Conservation (phyloP, 495 filamentous ascomycete genomes). For the Evernia prunastri region DNA sequence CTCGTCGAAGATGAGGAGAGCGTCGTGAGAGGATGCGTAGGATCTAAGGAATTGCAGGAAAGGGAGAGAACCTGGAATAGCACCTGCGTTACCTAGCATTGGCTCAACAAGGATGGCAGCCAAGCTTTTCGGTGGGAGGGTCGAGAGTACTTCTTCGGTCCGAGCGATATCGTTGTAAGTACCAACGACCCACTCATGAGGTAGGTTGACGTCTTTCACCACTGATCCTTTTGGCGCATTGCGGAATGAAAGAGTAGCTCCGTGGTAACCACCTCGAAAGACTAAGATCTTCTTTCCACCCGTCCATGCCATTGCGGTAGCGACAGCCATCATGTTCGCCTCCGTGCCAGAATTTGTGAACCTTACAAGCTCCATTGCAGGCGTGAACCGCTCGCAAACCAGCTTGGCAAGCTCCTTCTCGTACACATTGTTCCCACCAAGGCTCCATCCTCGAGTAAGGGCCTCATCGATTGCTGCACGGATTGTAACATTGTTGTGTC, state of each 20-base stretch:
- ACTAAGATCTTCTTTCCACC: constrained; percentile 31
- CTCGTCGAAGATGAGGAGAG: constrained; percentile 57
- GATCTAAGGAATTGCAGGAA: constrained; percentile 42
- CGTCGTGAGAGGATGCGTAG: constrained; percentile 33
- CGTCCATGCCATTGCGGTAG: constrained; percentile 30
- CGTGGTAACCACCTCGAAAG: constrained; percentile 32
- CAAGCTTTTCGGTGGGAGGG: constrained; percentile 29
- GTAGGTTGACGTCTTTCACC: constrained; percentile 23
- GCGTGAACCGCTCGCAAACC: constrained; percentile 26
- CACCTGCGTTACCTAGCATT: constrained; percentile 53
- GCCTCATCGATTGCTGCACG: constrained; percentile 27
- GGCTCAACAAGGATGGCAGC: constrained; percentile 55
- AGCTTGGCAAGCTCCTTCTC: constrained; percentile 31
- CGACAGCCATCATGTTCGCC: constrained; percentile 35
- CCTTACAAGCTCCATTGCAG: constrained; percentile 32
- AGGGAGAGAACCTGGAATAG: constrained; percentile 36
- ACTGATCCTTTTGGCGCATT: neutral
- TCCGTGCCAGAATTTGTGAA: constrained; percentile 40
- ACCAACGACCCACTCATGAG: constrained; percentile 43
- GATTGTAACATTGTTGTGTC: constrained; percentile 41
- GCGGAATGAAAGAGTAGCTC: constrained; percentile 24
- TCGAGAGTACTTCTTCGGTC: constrained; percentile 23
- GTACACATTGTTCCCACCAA: constrained; percentile 30
- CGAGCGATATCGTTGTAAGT: constrained; percentile 41
- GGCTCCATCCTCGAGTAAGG: constrained; percentile 30